phyloP scores from a whole-genome alignment of 495 filamentous ascomycete genomes.

The Daldinia grandis region DNA sequence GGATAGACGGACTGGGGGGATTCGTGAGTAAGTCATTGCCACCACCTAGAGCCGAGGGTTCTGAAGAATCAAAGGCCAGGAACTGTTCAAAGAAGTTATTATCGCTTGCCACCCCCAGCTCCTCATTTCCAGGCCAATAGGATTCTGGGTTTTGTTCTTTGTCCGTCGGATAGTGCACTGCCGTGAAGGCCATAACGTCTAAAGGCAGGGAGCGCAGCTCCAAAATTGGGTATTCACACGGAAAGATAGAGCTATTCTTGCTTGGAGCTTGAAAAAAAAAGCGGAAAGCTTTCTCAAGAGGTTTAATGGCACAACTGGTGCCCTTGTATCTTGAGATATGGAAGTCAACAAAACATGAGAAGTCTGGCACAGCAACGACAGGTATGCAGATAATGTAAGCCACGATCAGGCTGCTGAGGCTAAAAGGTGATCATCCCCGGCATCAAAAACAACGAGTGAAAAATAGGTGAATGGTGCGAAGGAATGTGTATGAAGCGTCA shows the following conservation, averaged over 20 bases:
- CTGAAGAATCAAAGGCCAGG: constrained; percentile 51
- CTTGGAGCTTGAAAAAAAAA: constrained; percentile 18
- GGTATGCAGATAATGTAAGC: constrained; percentile 42
- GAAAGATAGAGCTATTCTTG: constrained; percentile 11
- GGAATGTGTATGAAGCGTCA: constrained; percentile 47
- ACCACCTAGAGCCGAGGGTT: constrained; percentile 27
- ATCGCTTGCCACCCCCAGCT: constrained; percentile 48
- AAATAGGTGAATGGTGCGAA: constrained; percentile 27
- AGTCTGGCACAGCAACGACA: constrained; percentile 47
- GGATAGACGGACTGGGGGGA: constrained; percentile 44
- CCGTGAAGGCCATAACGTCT: constrained; percentile 45
- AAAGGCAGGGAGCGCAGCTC: constrained; percentile 30
- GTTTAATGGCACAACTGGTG: constrained; percentile 20
- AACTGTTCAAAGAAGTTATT: constrained; percentile 57
- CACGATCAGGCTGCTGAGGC: constrained; percentile 41
- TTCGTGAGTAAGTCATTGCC: constrained; percentile 39
- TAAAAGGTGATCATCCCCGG: constrained; percentile 40
- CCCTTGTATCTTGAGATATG: constrained; percentile 42
- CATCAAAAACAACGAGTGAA: constrained; percentile 43
- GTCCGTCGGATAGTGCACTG: constrained; percentile 46
- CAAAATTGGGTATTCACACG: constrained; percentile 24
- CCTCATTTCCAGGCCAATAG: constrained; percentile 48
- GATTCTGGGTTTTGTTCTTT: constrained; percentile 50
- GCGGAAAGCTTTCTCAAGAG: constrained; percentile 20
- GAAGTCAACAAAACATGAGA: constrained; percentile 49